Evolutionary conservation across 257 asterid genomes (phyloP).

Genomic region (Rehmannia glutinosa): DNA sequence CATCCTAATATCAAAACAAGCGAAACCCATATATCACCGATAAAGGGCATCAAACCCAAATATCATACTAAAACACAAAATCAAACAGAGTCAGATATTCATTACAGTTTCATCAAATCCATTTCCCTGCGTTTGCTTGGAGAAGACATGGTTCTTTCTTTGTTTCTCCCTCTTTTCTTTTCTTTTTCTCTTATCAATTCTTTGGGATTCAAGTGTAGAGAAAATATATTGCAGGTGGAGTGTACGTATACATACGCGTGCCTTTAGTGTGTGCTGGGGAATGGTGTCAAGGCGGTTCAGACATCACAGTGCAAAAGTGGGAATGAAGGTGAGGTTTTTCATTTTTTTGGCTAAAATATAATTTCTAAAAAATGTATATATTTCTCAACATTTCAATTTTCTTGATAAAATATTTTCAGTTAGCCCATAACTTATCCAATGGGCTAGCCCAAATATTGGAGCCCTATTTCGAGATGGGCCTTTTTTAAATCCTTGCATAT

Average conservation of each 20-base stretch:
- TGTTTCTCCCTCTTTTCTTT: too few species aligned
- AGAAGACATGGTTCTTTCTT: constrained; percentile 58
- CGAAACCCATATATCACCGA: constrained; percentile 13
- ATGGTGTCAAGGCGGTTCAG: constrained; percentile 22
- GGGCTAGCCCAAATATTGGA: background rate
- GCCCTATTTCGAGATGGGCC: background rate
- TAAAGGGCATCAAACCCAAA: background rate
- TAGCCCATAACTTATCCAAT: background rate
- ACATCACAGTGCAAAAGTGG: constrained; percentile 26
- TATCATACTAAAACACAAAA: background rate
- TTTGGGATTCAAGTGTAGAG: constrained; percentile 7
- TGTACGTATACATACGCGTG: background rate
- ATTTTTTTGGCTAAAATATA: constrained; percentile 11
- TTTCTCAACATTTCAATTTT: background rate
- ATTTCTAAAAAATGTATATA: constrained; percentile 11
- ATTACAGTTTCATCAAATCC: constrained; percentile 96
- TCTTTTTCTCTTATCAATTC: background rate
- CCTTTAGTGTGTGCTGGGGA: background rate
- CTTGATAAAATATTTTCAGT: background rate
- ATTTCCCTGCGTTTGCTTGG: constrained; percentile 92
- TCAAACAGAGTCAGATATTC: background rate
- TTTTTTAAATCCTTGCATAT: too few species aligned
- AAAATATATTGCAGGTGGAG: background rate
- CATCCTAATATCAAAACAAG: constrained; percentile 53
- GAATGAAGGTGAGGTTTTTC: constrained; percentile 13